Evolutionary conservation across 345 rosid genomes (phyloP), one percentile per base, ranked within the genome.

Genomic region (Pistacia atlantica): DNA sequence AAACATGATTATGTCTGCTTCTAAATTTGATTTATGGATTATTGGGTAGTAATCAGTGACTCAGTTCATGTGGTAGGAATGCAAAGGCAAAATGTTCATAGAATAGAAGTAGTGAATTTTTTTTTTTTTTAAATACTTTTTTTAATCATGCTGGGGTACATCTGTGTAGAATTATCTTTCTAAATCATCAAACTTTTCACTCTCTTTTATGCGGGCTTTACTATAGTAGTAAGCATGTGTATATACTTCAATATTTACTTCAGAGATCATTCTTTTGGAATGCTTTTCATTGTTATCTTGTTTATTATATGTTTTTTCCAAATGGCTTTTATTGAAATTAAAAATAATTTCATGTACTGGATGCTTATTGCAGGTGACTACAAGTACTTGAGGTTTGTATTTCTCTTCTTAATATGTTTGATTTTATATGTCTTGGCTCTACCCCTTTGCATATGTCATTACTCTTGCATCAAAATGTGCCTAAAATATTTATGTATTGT

Each of bases 311-410:
- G 16, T 18, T 45, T 18, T 52, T 52, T 11, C 17, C 48, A 16
- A 9, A 33, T 46, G 18, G 37, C n/a, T 11, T 25, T 37, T 5
- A 35, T 28, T 59, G 17, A 57, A 57, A 55, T 11, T 77, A 59
- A 25, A 64, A 61, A 65, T 76, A 55, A 74, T 71, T 60, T 59
- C 5, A 8, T 9, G 52, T 78, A 49, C 71, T 61, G 55, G 65
- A 59, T 69, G 13, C 69, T 73, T 51, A 31, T 80, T 77, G 77
- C 94, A 88, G 98, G 90, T 81, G 98, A 92, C 78, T 90, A 91
- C 85, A 92, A 92, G 80, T 94, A 94, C 85, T 64, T 86, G 74
- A 92, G 92, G 97, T 94, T 71, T 79, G 88, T 76, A 64, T 61
- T 73, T 77, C 11, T n/a, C 8, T 25, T 25, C 74, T 28, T 28